Percentiles rank a stretch among this genome's conserved stretches.
Conservation (phyloP, 495 filamentous ascomycete species). For the Aspergillus steynii region DNA sequence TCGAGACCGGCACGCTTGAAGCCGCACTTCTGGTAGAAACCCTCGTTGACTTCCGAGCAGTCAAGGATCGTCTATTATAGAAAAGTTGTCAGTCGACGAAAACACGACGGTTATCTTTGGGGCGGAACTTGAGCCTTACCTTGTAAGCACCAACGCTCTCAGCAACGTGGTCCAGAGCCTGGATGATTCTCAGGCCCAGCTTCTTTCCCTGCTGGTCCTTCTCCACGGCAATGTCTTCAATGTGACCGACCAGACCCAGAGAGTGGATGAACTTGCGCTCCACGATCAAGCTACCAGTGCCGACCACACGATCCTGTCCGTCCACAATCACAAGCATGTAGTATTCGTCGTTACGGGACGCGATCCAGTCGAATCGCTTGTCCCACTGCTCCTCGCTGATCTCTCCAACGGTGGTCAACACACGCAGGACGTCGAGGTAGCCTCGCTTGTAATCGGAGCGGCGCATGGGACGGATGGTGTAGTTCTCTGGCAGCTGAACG, state of each 20-base stretch:
- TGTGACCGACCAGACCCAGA: conserved; percentile 76
- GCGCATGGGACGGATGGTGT: conserved; percentile 78
- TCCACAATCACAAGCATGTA: conserved; percentile 84
- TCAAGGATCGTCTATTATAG: conserved; percentile 63
- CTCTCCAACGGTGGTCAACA: conserved; percentile 91
- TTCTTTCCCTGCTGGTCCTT: conserved; percentile 97
- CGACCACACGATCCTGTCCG: conserved; percentile 68
- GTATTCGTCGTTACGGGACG: conserved; percentile 74
- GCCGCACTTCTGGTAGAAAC: conserved; percentile 98
- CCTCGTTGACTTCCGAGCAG: conserved; percentile 84
- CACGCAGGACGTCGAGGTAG: conserved; percentile 87
- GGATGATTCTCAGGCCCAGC: conserved; percentile 86
- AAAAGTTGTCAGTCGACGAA: conserved; percentile 13
- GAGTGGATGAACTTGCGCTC: conserved; percentile 56
- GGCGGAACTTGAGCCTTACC: conserved; percentile 47
- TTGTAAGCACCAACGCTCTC: conserved; percentile 89
- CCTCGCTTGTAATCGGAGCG: conserved; percentile 70
- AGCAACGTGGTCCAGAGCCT: conserved; percentile 88
- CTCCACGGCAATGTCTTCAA: conserved; percentile 96
- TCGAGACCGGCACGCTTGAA: conserved; percentile 91
- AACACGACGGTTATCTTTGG: background rate
- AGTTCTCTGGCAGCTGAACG: conserved; percentile 71
- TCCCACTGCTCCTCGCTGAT: conserved; percentile 74
- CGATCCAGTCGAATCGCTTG: conserved; percentile 83
- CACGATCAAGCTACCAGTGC: conserved; percentile 85